Conservation (phyloP, 1,284 basidiomycete genomes). For the Athelia psychrophila region DNA sequence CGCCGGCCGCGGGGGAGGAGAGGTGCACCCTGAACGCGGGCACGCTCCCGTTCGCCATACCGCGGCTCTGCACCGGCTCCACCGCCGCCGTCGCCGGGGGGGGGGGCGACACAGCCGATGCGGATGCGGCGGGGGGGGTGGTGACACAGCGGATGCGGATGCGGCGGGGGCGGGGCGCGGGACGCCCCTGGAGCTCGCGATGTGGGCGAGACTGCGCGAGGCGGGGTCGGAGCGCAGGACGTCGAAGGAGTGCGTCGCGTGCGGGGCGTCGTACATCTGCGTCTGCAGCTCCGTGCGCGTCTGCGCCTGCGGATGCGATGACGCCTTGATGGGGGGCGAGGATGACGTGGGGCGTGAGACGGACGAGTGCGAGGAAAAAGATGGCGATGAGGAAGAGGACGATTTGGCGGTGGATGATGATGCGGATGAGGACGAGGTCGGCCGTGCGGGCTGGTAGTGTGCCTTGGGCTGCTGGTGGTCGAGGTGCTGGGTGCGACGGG, state of each 20-base stretch:
- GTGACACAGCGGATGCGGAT: neutral
- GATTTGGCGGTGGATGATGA: neutral
- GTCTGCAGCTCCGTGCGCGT: neutral
- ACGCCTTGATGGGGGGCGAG: neutral
- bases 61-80: neutral
- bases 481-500: neutral
- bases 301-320: neutral
- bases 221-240: neutral
- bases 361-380: neutral
- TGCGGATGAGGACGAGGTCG: neutral
- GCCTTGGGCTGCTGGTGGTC: neutral
- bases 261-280: neutral
- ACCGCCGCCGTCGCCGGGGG: too few species aligned
- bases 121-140: neutral
- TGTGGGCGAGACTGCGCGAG: neutral
- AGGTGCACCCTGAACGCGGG: neutral
- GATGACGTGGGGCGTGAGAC: neutral
- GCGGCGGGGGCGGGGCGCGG: neutral
- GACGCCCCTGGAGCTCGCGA: neutral
- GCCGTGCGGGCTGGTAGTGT: neutral
- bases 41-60: neutral
- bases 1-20: neutral
- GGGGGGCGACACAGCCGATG: neutral
- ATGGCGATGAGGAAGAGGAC: neutral
- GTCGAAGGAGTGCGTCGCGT: neutral